Conservation (phyloP, 177 flowering plant species). For the Vitis hybrid region DNA sequence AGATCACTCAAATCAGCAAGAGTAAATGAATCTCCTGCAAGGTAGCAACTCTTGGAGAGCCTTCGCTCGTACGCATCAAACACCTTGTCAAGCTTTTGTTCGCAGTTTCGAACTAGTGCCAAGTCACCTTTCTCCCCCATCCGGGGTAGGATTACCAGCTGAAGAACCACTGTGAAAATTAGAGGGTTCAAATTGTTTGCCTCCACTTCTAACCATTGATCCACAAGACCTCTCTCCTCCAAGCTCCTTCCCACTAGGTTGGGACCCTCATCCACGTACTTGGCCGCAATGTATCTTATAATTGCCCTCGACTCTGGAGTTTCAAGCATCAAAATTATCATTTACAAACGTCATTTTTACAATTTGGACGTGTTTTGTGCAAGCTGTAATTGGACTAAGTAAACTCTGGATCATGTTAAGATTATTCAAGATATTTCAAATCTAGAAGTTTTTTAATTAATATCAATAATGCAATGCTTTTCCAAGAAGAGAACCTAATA, state of each 20-base stretch:
- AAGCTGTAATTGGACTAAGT: no score
- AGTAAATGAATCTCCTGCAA: slow-evolving; percentile 60
- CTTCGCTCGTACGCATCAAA: slow-evolving; percentile 65
- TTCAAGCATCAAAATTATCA: no score
- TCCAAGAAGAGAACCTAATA: no score
- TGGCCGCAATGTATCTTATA: slow-evolving; percentile 64
- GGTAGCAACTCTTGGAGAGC: slow-evolving; percentile 46
- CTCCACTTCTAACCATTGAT: slow-evolving; percentile 91
- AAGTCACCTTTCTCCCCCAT: slow-evolving; percentile 46
- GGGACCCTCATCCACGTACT: slow-evolving; percentile 45
- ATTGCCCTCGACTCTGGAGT: slow-evolving; percentile 80
- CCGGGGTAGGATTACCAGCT: slow-evolving; percentile 51
- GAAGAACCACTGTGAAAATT: slow-evolving; percentile 44
- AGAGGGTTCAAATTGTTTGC: slow-evolving; percentile 66
- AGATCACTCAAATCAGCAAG: slow-evolving; percentile 72
- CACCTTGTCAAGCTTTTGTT: slow-evolving; percentile 58
- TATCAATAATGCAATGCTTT: no score
- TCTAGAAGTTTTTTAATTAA: no score
- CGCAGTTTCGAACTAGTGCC: slow-evolving; percentile 29
- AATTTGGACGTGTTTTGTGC: no score
- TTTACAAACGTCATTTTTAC: no score
- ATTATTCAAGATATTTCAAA: no score
- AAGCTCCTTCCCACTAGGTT: slow-evolving; percentile 53
- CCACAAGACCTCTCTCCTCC: slow-evolving; percentile 69
- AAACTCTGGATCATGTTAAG: no score